Evolutionary conservation across 2,329 filamentous ascomycete genomes (phyloP), one percentile per base, ranked within the genome.

Genomic region (Fusarium nematophilum): DNA sequence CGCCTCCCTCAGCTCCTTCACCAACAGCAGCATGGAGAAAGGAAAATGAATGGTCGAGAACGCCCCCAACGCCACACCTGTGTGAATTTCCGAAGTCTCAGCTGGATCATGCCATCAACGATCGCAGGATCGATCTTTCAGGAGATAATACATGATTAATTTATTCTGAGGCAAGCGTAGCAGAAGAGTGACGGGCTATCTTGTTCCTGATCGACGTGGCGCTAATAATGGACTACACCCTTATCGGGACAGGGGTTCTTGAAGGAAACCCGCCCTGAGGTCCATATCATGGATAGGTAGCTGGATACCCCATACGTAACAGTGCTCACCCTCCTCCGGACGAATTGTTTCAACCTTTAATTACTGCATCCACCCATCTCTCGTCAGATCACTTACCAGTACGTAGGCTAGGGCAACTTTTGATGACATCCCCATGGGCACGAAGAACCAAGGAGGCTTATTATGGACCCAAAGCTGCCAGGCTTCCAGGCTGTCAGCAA

Each of bases 141-240:
- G 21, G 6, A 21, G 21, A 21, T 21, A 21, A 21, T 21, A 21
- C 21, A 21, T 21, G 21, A 6, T 21, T 6, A 21, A 21, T 21
- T 21, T 21, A 21, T 21, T 21, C 21, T 6, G 21, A 21, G 21
- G 21, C 21, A 21, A 21, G 21, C 21, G 21, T 33, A 44, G 21
- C 29, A 38, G 37, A 11, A 26, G n/a, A 26, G n/a, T 31, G 14
- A 42, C 25, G 34, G 33, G 18, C 17, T 30, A 15, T 47, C 59
- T 37, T 53, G 62, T 64, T 55, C 61, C 57, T 64, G 61, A 64
- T 64, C 57, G 62, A 46, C 62, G 31, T 39, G 50, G 62, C 61
- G 61, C 61, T 56, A 59, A 62, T 58, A n/a, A 26, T 39, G 33
- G 36, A 52, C 37, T 57, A 43, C 53, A 50, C 30, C 29, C 47